phyloP scores from a whole-genome alignment of 2,329 filamentous ascomycete genomes.

The Monosporascus sp. region DNA sequence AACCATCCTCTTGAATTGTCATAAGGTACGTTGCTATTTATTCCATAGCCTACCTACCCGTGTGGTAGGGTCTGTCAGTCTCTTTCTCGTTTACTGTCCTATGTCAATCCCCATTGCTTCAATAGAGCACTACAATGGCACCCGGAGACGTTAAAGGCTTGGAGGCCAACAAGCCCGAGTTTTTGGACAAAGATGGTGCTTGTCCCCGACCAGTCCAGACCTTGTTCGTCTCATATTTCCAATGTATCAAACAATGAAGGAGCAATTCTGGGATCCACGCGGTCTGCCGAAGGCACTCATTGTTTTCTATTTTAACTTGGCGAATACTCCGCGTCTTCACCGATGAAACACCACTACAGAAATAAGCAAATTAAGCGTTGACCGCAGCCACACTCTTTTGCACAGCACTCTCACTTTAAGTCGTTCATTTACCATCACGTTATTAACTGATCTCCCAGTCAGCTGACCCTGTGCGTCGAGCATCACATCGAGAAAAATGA shows the following conservation, averaged over 20 bases:
- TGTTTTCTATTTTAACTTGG: not conserved
- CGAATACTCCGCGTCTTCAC: not conserved
- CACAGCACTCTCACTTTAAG: slow-evolving; percentile 5
- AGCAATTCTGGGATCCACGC: slow-evolving; percentile 4
- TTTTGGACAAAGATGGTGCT: slow-evolving; percentile 6
- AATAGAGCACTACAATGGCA: not conserved
- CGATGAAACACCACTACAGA: slow-evolving; percentile 1
- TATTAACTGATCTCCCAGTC: not conserved
- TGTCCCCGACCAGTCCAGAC: not conserved
- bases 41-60: no score
- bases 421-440: not conserved
- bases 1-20: not conserved
- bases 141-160: not conserved
- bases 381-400: slow-evolving; percentile 3
- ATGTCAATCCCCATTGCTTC: not conserved
- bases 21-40: not conserved
- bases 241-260: slow-evolving; percentile 1
- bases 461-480: slow-evolving; percentile 2
- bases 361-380: slow-evolving; percentile 2
- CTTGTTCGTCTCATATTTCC: not conserved
- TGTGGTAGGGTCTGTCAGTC: no score
- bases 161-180: slow-evolving; percentile 6
- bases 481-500: slow-evolving; percentile 30
- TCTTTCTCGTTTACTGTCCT: not conserved
- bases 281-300: not conserved